Evolutionary conservation across 139 green algal genomes (phyloP).

Genomic region (Trebouxia sp.): DNA sequence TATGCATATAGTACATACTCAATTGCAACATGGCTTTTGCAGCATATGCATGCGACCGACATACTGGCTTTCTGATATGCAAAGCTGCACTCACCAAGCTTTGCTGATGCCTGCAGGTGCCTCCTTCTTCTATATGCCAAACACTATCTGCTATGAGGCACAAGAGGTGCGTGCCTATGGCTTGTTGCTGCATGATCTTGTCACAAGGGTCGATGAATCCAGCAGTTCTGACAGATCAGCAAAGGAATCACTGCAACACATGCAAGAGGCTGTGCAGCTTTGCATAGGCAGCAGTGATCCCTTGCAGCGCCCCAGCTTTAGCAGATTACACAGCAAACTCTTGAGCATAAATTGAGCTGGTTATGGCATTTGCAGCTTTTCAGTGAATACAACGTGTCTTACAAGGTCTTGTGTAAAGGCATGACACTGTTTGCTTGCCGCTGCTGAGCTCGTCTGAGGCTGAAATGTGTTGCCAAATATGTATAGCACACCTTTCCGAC

Average conservation of each 20-base stretch:
- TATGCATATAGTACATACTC: neutral
- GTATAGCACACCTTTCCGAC: too few species aligned
- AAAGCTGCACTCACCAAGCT: neutral
- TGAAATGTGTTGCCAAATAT: too few species aligned
- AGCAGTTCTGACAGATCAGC: neutral
- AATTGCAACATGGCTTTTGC: neutral
- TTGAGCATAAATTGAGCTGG: too few species aligned
- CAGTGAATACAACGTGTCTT: too few species aligned
- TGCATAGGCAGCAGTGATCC: neutral
- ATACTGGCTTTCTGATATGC: neutral
- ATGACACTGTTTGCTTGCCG: too few species aligned
- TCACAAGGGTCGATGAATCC: conserved; percentile 31
- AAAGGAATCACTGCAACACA: neutral
- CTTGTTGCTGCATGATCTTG: conserved; percentile 67
- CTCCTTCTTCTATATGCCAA: conserved; percentile 70
- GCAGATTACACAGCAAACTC: neutral
- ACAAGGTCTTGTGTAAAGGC: too few species aligned
- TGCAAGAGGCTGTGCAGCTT: neutral
- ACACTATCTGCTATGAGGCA: conserved; percentile 47
- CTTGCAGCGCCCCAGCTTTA: neutral
- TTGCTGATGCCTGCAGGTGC: conserved; percentile 53
- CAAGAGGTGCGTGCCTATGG: conserved; percentile 81
- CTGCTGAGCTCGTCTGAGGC: too few species aligned
- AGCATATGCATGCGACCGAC: neutral
- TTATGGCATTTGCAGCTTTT: too few species aligned